Evolutionary conservation across 768 basidiomycete genomes (phyloP).

Genomic region (Filobasidium floriforme): DNA sequence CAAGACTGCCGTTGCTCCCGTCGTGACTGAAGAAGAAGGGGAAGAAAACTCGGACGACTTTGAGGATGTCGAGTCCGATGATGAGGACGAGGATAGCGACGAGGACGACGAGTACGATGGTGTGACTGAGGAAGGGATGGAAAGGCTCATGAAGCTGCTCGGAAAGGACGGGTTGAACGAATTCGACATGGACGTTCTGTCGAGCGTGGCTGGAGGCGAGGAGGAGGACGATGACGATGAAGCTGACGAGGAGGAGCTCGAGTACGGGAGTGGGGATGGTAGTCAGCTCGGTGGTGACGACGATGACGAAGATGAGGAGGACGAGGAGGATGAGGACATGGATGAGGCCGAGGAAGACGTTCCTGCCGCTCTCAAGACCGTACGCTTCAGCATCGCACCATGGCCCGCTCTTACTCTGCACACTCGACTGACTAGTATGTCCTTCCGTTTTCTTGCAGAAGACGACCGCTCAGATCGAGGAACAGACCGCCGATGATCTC

Average conservation of each 20-base stretch:
- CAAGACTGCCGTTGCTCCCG: background rate
- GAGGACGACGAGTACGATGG: conserved; percentile 18
- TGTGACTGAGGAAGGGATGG: conserved; percentile 21
- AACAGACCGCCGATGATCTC: conserved; percentile 48
- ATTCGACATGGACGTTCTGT: conserved; percentile 50
- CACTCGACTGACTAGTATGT: too few species aligned
- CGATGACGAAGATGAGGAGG: conserved; percentile 44
- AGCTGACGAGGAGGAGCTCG: conserved; percentile 35
- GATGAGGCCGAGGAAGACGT: conserved; percentile 3
- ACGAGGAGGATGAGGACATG: conserved; percentile 46
- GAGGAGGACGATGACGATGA: conserved; percentile 39
- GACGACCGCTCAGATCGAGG: conserved; percentile 35
- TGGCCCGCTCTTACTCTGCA: too few species aligned
- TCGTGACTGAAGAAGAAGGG: conserved; percentile 5
- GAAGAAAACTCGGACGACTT: conserved; percentile 13
- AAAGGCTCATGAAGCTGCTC: conserved; percentile 25
- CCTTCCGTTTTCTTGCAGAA: background rate
- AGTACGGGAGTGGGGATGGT: conserved; percentile 27
- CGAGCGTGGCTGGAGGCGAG: conserved; percentile 39
- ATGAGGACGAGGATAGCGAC: conserved; percentile 6
- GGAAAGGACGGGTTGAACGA: conserved; percentile 57
- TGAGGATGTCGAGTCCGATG: conserved; percentile 7
- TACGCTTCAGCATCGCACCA: conserved; percentile 40
- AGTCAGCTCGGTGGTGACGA: conserved; percentile 29
- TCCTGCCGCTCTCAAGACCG: background rate